A percentile compares a stretch with the other conserved stretches of the same genome.
phyloP scores from a whole-genome alignment of 1,284 basidiomycete genomes.

The Hymenochaete sp. region DNA sequence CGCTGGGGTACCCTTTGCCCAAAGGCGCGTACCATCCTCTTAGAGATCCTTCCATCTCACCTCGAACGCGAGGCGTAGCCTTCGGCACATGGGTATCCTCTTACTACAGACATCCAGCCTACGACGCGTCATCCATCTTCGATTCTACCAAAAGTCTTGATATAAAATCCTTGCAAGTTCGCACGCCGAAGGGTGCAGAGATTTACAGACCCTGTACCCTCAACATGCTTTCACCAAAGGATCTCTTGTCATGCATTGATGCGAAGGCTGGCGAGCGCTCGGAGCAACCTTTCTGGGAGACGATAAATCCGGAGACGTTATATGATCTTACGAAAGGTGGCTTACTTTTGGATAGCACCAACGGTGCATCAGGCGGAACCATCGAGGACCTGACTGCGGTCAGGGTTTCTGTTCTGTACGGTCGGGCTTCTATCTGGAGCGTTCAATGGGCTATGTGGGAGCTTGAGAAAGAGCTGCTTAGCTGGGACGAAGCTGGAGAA shows the following conservation, averaged over 20 bases:
- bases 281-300: conserved; percentile 7
- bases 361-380: neutral
- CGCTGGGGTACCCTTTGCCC: conserved; percentile 2
- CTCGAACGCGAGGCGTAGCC: neutral
- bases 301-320: neutral
- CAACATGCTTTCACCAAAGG: conserved; percentile 5
- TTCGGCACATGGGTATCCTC: conserved; percentile 6
- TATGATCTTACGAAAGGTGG: neutral
- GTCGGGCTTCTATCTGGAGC: conserved; percentile 16
- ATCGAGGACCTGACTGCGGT: neutral
- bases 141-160: neutral
- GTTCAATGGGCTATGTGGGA: conserved; percentile 18
- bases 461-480: conserved; percentile 18
- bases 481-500: conserved; percentile 12
- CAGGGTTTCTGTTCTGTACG: conserved; percentile 6
- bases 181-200: neutral
- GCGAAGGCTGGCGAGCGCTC: conserved; percentile 7
- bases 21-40: conserved; percentile 11
- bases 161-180: neutral
- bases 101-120: conserved; percentile 8
- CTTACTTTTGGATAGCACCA: neutral
- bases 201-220: conserved; percentile 2
- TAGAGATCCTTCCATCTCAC: conserved; percentile 1
- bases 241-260: conserved; percentile 4
- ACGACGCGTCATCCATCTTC: neutral